These are phyloP conservation scores for Tricharina praecox DNA, from an alignment of 495 filamentous ascomycete species.

Conservation along the genomic window DNA sequence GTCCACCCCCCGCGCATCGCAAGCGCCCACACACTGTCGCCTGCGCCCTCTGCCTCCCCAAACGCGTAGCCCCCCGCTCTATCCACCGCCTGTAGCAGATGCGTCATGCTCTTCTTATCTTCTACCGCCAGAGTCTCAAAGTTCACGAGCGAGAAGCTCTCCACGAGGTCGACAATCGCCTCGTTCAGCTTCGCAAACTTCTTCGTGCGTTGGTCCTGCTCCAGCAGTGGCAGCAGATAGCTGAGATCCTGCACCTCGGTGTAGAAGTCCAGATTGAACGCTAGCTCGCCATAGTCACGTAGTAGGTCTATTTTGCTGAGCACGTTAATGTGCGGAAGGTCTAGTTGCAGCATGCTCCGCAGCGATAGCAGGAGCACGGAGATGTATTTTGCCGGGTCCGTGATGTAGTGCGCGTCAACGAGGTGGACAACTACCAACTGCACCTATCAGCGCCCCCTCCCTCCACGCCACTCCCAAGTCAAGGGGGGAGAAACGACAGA, in stretches of 20 bases:
- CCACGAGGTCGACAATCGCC: constrained; percentile 70
- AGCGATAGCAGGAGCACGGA: constrained; percentile 82
- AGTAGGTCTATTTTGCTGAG: constrained; percentile 95
- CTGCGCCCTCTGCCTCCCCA: constrained; percentile 74
- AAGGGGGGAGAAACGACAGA: constrained; percentile 29
- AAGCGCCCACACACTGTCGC: constrained; percentile 86
- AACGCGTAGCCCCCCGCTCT: constrained; percentile 86
- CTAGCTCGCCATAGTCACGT: constrained; percentile 56
- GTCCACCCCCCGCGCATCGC: constrained; percentile 49
- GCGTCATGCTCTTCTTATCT: constrained; percentile 91
- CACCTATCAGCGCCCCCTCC: background rate
- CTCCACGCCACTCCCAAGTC: background rate
- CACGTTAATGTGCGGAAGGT: constrained; percentile 86
- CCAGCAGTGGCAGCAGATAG: constrained; percentile 65
- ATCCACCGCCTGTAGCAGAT: constrained; percentile 69
- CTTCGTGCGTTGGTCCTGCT: constrained; percentile 36
- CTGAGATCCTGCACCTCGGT: constrained; percentile 91
- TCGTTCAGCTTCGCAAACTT: constrained; percentile 73
- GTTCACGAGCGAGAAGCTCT: constrained; percentile 71
- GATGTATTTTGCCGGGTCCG: constrained; percentile 82
- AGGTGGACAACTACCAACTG: constrained; percentile 84
- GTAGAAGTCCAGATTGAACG: constrained; percentile 91
- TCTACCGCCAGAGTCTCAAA: constrained; percentile 93
- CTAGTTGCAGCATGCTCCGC: constrained; percentile 93
- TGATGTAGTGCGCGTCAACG: constrained; percentile 79